Percentiles rank a stretch among this genome's conserved stretches.
These are phyloP conservation scores for Trametes polyzona DNA, from an alignment of 1,284 basidiomycete species.

Conservation along the genomic window DNA sequence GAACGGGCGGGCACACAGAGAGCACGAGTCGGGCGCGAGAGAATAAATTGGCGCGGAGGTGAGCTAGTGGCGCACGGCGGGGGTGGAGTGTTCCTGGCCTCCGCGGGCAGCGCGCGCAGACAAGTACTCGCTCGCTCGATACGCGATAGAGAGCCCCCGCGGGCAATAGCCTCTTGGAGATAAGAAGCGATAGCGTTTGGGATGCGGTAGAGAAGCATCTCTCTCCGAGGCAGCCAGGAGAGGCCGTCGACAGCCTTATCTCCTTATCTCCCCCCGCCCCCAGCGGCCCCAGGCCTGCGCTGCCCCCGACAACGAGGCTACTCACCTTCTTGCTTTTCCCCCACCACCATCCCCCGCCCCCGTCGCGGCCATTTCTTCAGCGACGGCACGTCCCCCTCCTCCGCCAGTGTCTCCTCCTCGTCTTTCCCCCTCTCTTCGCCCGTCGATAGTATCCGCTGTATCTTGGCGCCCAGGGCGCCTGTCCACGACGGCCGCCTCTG, in stretches of 20 bases:
- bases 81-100: background rate
- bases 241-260: constrained; percentile 5
- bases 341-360: constrained; percentile 18
- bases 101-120: background rate
- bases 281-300: background rate
- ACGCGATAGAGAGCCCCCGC: too few relatives aligned
- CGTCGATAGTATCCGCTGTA: constrained; percentile 10
- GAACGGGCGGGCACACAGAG: background rate
- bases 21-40: background rate
- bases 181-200: constrained; percentile 1
- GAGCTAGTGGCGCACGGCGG: background rate
- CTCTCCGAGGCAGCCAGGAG: background rate
- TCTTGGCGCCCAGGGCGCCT: constrained; percentile 21
- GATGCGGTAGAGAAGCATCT: background rate
- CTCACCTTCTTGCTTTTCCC: constrained; percentile 25
- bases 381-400: constrained; percentile 16
- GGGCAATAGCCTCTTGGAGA: background rate
- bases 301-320: constrained; percentile 22
- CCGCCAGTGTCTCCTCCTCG: constrained; percentile 12
- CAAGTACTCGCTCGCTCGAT: background rate
- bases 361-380: constrained; percentile 7
- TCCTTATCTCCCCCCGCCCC: constrained; percentile 24
- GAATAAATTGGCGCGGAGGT: constrained; percentile 3
- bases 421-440: constrained; percentile 10
- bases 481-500: constrained; percentile 20